phyloP scores from a whole-genome alignment of 1,284 basidiomycete genomes.

The Paramarasmius palmivorus region DNA sequence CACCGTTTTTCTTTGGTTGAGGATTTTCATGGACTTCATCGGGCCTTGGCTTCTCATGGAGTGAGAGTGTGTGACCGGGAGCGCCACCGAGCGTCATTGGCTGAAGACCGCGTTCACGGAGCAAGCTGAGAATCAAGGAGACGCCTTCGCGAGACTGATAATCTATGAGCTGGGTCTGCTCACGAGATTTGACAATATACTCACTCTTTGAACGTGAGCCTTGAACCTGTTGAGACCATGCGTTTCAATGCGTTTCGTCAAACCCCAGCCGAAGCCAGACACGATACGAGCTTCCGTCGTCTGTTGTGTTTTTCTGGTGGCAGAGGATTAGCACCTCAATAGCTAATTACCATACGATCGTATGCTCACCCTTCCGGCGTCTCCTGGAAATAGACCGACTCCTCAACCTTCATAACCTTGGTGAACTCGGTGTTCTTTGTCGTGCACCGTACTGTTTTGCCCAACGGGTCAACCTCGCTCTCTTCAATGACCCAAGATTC shows the following conservation, averaged over 20 bases:
- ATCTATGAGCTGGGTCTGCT: slow-evolving; percentile 15
- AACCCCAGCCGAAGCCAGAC: slow-evolving; percentile 81
- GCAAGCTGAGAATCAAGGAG: slow-evolving; percentile 67
- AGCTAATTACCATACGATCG: slow-evolving; percentile 1
- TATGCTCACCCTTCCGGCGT: slow-evolving; percentile 60
- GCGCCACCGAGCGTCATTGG: slow-evolving; percentile 57
- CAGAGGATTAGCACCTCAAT: slow-evolving; percentile 14
- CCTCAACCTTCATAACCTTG: slow-evolving; percentile 81
- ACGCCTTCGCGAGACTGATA: slow-evolving; percentile 80
- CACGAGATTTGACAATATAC: slow-evolving; percentile 21
- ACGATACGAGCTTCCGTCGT: slow-evolving; percentile 75
- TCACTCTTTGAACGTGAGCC: slow-evolving; percentile 72
- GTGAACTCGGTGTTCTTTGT: slow-evolving; percentile 84
- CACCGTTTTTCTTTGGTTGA: slow-evolving; percentile 3
- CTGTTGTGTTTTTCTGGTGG: slow-evolving; percentile 66
- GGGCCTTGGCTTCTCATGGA: neutral
- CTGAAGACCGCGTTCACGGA: slow-evolving; percentile 74
- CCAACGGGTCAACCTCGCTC: slow-evolving; percentile 83
- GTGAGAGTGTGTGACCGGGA: slow-evolving; percentile 1
- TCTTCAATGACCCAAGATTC: slow-evolving; percentile 91
- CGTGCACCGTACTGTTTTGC: slow-evolving; percentile 65
- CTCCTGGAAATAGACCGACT: slow-evolving; percentile 66
- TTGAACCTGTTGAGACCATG: slow-evolving; percentile 78
- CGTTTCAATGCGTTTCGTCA: slow-evolving; percentile 77
- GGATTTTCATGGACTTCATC: slow-evolving; percentile 4